Base-by-base conservation (phyloP, 371 early-diverging fungal genomes). In the Blyttiomyces sp. region DNA sequence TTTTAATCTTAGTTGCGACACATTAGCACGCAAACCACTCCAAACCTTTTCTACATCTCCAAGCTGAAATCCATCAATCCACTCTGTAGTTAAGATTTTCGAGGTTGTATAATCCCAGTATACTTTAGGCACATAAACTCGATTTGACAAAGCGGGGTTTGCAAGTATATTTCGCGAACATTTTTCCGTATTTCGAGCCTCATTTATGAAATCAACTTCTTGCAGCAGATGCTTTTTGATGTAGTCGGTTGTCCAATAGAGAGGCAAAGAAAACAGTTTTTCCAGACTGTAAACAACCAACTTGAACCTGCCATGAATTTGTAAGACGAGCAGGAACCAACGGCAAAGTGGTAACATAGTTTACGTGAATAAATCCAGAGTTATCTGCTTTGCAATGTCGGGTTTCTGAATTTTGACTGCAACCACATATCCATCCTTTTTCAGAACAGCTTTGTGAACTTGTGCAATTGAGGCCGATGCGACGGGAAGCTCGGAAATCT, bases 401-500 rank as follows among this genome's bases (percentile, higher is more conserved):
- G 94, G 94, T 61, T 95, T 94, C 57, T 95, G 96, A 1, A 95
- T 82, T 77, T 95, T 95, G 32, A 95, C 93, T 0, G 95, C 96
- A 1, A 95, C 93, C 0, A 64, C 57, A 2, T 85, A 82, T 1
- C 88, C 88, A 9, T 45, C 45, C 16, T 45, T 33, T 50, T 44
- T n/a, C 11, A 64, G 35, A 9, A 19, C 36, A 0, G 72, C 72
- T 6, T 46, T 32, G 39, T 71, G 71, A 5, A 74, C 74, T 42
- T 68, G 69, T 3, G 71, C 74, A 19, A 74, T 66, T 4, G 71
- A 71, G 5, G 71, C 74, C 23, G 67, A 67, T 17, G 71, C 74
- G n/a, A 74, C 43, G 3, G 74, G 71, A 3, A 19, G 36, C 16
- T 19, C 52, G 43, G 68, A 63, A 50, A 74, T 69, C 1, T 34